phyloP scores from a whole-genome alignment of 2,329 filamentous ascomycete genomes.

The Dactylella cylindrospora region DNA sequence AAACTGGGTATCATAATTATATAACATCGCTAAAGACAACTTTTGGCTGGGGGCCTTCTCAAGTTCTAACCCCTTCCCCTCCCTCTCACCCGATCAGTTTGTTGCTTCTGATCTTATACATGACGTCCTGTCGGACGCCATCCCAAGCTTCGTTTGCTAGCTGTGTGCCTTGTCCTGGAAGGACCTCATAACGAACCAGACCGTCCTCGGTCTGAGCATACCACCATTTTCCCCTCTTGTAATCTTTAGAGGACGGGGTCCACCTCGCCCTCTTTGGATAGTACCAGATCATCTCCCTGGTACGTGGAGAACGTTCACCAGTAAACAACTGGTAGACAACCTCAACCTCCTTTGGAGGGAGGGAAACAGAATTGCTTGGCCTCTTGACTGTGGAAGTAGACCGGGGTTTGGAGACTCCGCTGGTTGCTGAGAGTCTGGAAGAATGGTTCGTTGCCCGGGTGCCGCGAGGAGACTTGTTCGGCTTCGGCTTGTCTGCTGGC shows the following conservation, averaged over 20 bases:
- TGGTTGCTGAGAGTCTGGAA: neutral
- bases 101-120: neutral
- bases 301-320: neutral
- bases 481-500: neutral
- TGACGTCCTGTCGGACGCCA: neutral
- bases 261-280: neutral
- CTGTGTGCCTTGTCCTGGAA: neutral
- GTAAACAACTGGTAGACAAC: slow-evolving; percentile 4
- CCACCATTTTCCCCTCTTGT: slow-evolving; percentile 3
- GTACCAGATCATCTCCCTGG: neutral
- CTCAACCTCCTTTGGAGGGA: neutral
- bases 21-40: too few species aligned
- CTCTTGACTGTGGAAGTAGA: neutral
- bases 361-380: too few species aligned
- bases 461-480: neutral
- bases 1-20: too few species aligned
- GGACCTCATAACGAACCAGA: slow-evolving; percentile 4
- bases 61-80: too few species aligned
- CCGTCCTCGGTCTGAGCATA: slow-evolving; percentile 1
- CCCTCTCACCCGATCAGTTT: too few species aligned
- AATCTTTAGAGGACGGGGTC: neutral
- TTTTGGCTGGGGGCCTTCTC: too few species aligned
- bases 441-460: neutral
- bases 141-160: neutral
- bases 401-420: neutral